These are phyloP conservation scores for Trichoderma cornu-damae DNA, from an alignment of 2,329 filamentous ascomycete genomes.

Conservation along the genomic window DNA sequence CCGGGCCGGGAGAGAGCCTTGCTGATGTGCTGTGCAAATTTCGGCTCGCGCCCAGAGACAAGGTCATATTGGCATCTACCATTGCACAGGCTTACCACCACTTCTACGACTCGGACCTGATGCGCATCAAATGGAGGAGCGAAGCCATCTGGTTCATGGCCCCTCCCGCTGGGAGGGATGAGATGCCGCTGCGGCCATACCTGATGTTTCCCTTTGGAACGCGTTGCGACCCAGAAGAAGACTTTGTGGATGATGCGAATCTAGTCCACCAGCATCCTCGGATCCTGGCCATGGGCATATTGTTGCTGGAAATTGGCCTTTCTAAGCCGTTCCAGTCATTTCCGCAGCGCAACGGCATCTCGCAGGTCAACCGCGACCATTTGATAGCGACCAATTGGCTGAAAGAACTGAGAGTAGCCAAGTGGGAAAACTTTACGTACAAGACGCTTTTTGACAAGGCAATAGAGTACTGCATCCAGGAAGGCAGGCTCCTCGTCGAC, in stretches of 20 bases:
- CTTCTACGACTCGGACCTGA: constrained; percentile 21
- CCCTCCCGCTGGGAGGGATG: neutral
- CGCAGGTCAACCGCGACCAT: neutral
- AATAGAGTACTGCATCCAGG: neutral
- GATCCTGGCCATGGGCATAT: neutral
- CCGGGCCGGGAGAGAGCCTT: neutral
- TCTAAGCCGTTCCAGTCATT: neutral
- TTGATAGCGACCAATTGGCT: neutral
- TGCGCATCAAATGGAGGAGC: constrained; percentile 20
- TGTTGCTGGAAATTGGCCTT: neutral
- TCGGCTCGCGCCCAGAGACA: constrained; percentile 16
- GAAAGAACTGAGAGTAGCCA: neutral
- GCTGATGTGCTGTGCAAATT: neutral
- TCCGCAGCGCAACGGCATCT: neutral
- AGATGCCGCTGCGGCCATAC: neutral
- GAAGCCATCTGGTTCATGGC: constrained; percentile 21
- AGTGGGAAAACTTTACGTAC: neutral
- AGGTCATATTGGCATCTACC: constrained; percentile 16
- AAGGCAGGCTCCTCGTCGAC: neutral
- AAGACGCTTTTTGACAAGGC: neutral
- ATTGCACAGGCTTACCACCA: constrained; percentile 19
- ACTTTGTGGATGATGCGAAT: neutral
- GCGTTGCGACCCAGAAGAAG: neutral
- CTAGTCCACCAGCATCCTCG: neutral
- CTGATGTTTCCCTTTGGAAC: neutral